phyloP scores from a whole-genome alignment of 768 basidiomycete species.

The Rickenella mellea region DNA sequence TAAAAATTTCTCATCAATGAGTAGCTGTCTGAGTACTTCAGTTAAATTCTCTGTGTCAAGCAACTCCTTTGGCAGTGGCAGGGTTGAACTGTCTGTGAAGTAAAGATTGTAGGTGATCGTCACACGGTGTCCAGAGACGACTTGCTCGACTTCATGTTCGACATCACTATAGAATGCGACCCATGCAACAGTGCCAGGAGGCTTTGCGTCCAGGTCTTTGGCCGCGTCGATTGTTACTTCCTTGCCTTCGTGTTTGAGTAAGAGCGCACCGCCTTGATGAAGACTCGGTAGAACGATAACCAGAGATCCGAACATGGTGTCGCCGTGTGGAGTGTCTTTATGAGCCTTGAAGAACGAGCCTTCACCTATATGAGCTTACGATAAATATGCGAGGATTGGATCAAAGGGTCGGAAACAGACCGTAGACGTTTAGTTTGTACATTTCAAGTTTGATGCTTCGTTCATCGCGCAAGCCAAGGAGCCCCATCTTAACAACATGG shows the following conservation, averaged over 20 bases:
- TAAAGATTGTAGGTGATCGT: slow-evolving; percentile 35
- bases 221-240: slow-evolving; percentile 31
- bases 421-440: slow-evolving; percentile 10
- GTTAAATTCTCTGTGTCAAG: too few relatives aligned
- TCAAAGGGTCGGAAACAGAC: too few relatives aligned
- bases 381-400: too few relatives aligned
- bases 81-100: slow-evolving; percentile 15
- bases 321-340: slow-evolving; percentile 35
- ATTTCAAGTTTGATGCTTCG: slow-evolving; percentile 2
- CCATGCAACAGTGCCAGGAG: too few relatives aligned
- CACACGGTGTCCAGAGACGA: slow-evolving; percentile 28
- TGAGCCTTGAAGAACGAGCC: slow-evolving; percentile 43
- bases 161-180: slow-evolving; percentile 29
- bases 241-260: slow-evolving; percentile 22
- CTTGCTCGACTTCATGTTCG: slow-evolving; percentile 28
- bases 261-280: slow-evolving; percentile 35
- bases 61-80: too few relatives aligned
- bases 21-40: background rate
- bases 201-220: slow-evolving; percentile 11
- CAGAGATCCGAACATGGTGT: slow-evolving; percentile 42
- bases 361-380: slow-evolving; percentile 24
- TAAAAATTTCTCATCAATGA: slow-evolving; percentile 4
- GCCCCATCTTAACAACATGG: too few relatives aligned
- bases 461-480: too few relatives aligned
- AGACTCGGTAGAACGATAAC: slow-evolving; percentile 38